These are phyloP conservation scores for Boletellus sp. DNA, from an alignment of 768 basidiomycete genomes.

Conservation along the genomic window DNA sequence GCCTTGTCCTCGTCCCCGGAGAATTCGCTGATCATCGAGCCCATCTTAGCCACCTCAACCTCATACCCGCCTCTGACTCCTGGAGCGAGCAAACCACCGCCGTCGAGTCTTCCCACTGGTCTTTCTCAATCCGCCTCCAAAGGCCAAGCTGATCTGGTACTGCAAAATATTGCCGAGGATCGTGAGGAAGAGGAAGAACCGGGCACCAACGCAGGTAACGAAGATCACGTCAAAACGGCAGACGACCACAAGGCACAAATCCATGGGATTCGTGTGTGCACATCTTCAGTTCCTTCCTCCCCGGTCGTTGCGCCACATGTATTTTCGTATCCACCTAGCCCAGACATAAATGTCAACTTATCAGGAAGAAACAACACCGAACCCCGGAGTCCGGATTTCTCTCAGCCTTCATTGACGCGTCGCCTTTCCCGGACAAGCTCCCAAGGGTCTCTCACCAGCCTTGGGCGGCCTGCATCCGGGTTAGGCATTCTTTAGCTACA, in stretches of 20 bases:
- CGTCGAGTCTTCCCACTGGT: constrained; percentile 37
- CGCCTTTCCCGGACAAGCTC: constrained; percentile 24
- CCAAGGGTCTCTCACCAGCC: constrained; percentile 25
- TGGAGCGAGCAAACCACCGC: constrained; percentile 31
- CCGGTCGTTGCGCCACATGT: constrained; percentile 25
- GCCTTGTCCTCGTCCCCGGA: constrained; percentile 15
- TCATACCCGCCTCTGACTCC: constrained; percentile 18
- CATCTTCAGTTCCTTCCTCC: constrained; percentile 34
- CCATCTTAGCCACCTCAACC: constrained; percentile 42
- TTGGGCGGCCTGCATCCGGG: constrained; percentile 26
- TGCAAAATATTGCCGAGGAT: constrained; percentile 53
- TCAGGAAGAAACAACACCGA: constrained; percentile 23
- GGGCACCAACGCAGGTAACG: constrained; percentile 4
- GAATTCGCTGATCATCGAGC: constrained; percentile 42
- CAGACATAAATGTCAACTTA: constrained; percentile 10
- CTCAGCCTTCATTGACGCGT: constrained; percentile 15
- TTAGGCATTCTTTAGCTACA: constrained; percentile 5
- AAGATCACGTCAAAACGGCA: constrained; percentile 19
- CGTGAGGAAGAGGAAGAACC: constrained; percentile 50
- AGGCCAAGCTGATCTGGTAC: constrained; percentile 28
- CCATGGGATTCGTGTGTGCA: constrained; percentile 57
- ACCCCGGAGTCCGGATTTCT: constrained; percentile 26
- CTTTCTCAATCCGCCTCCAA: constrained; percentile 26
- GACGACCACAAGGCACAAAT: constrained; percentile 36
- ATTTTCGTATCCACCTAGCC: constrained; percentile 23